Evolutionary conservation across 2,329 filamentous ascomycete species (phyloP).

Genomic region (Fusarium sp.): DNA sequence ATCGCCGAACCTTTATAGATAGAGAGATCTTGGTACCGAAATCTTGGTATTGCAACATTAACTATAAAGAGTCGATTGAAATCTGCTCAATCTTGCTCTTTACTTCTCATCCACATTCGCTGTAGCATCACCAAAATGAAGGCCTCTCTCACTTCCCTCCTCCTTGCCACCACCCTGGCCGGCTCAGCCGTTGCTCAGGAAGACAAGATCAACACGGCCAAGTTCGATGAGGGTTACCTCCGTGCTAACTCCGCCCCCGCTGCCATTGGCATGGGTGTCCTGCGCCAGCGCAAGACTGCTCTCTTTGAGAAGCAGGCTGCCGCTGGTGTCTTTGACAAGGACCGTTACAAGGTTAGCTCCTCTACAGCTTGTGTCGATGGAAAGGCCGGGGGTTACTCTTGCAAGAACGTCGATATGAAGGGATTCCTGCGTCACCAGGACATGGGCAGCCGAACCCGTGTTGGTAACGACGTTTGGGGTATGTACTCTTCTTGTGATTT

Average conservation of each 20-base stretch:
- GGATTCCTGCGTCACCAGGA: constrained; percentile 15
- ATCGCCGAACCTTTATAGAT: not conserved
- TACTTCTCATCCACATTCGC: not conserved
- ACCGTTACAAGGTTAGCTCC: constrained; percentile 17
- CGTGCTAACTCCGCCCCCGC: constrained; percentile 7
- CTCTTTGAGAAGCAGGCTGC: not conserved
- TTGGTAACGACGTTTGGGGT: constrained; percentile 13
- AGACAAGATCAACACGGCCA: constrained; percentile 7
- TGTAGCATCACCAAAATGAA: constrained; percentile 8
- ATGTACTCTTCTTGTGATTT: fast-evolving
- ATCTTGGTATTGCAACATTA: too few relatives aligned
- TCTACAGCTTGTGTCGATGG: not conserved
- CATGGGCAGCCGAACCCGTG: constrained; percentile 11
- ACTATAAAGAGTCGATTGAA: not conserved
- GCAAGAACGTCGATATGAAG: constrained; percentile 9
- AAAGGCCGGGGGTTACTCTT: constrained; percentile 4
- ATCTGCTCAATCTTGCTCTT: not conserved
- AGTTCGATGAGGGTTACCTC: constrained; percentile 14
- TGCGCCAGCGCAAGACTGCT: constrained; percentile 12
- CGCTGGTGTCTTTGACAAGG: constrained; percentile 19
- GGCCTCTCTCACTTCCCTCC: constrained; percentile 8
- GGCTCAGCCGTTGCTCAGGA: constrained; percentile 16
- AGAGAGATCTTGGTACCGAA: not conserved
- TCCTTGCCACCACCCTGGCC: constrained; percentile 12
- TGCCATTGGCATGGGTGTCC: constrained; percentile 18